A percentile compares a stretch with the other conserved stretches of the same genome.
These are phyloP conservation scores for Anisodus acutangulus DNA, from an alignment of 257 asterid genomes.

Conservation along the genomic window DNA sequence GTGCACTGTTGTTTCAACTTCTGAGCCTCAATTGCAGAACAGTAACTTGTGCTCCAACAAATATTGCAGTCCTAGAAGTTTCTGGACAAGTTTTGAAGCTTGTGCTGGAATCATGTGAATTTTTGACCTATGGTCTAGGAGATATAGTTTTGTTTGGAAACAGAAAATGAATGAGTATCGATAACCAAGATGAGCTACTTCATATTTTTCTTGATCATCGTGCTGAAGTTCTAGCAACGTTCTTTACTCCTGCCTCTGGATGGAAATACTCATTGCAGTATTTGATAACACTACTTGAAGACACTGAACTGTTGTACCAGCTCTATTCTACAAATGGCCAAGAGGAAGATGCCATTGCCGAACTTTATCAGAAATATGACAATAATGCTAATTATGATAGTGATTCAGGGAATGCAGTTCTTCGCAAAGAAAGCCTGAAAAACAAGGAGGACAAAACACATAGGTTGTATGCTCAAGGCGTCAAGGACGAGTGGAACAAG, in stretches of 20 bases:
- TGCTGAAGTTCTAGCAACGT: conserved; percentile 38
- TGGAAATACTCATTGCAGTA: conserved; percentile 50
- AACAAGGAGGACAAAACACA: not conserved
- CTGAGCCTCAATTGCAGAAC: conserved; percentile 54
- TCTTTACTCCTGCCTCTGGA: conserved; percentile 57
- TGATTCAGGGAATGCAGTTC: conserved; percentile 23
- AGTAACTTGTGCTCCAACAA: conserved; percentile 76
- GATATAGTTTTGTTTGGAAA: conserved; percentile 71
- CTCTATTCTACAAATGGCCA: conserved; percentile 37
- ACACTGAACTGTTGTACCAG: conserved; percentile 49
- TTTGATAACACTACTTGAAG: conserved; percentile 55
- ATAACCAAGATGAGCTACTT: conserved; percentile 56
- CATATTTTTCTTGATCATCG: conserved; percentile 70
- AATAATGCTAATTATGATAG: conserved; percentile 26
- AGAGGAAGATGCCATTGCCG: conserved; percentile 23
- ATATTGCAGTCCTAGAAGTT: conserved; percentile 60
- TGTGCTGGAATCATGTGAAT: conserved; percentile 38
- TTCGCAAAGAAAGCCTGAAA: conserved; percentile 33
- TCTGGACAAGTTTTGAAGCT: conserved; percentile 49
- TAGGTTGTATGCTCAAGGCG: conserved; percentile 8
- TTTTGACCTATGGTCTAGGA: conserved; percentile 67
- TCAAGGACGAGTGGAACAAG: conserved; percentile 28
- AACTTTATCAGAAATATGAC: conserved; percentile 30
- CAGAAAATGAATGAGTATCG: conserved; percentile 59
- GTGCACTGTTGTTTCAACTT: conserved; percentile 49